Evolutionary conservation across 228 moss, liverwort and hornwort genomes (phyloP), one percentile per base, ranked within the genome.

Genomic region (Sphagnum magellanicum): DNA sequence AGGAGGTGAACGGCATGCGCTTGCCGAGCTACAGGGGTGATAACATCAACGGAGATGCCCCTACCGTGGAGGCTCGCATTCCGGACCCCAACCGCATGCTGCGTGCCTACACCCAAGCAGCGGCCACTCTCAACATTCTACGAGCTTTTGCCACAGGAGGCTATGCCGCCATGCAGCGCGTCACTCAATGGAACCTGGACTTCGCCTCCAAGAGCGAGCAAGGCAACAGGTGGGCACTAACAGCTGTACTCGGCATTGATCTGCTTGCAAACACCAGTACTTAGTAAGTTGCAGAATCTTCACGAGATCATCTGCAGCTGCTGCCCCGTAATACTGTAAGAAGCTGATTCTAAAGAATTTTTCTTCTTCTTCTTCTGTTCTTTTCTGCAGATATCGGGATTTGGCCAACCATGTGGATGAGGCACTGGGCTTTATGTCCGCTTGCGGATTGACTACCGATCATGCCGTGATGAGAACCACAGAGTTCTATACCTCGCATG

Each of bases 401-500:
- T 70, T 91, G 15, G 88, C 79, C 4, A 70, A 79, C 75, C 65
- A 84, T 9, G 88, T 91, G 10, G 91, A 91, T 67, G 91, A 91
- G 70, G 88, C 91, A 0, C 76, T 91, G 16, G 88, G 91, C 17
- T 91, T 88, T 70, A 88, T 91, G 91, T 58, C 72, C 4, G 88
- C 91, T 5, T 80, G 79, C 50, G 91, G 91, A 53, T 71, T 88
- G 82, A 88, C 91, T 6, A 72, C 82, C 10, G 88, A 88, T 48
- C 88, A 91, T 61, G 81, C 81, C 0, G 75, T 86, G 62, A 88
- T 91, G 88, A 91, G 78, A 16, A 70, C 91, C 6, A 91, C 91
- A 11, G 83, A 82, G 60, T 88, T 88, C 67, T 91, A 82, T 84
- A 91, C 88, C 8, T 91, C 91, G 5, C 91, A 88, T 74, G 91